These are phyloP conservation scores for Citrus australasica DNA, from an alignment of 345 rosid species.

Conservation along the genomic window DNA sequence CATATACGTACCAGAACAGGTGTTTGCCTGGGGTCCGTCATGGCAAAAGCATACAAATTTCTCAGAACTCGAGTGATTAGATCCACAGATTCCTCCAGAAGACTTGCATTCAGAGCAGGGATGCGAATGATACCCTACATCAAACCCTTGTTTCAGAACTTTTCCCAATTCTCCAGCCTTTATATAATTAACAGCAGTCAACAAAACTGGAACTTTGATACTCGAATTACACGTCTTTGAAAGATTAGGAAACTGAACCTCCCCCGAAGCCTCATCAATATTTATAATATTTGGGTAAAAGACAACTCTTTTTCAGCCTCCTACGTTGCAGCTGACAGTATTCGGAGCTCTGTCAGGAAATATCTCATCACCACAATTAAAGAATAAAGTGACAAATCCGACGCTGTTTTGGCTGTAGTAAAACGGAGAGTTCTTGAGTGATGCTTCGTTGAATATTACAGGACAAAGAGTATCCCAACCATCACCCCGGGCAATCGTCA, in stretches of 20 bases:
- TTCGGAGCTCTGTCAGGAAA: background rate
- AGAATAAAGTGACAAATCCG: slow-evolving; percentile 26
- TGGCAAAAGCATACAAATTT: slow-evolving; percentile 36
- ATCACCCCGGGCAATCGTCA: slow-evolving; percentile 24
- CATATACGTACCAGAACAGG: slow-evolving; percentile 11
- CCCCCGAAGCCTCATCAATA: background rate
- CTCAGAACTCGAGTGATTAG: background rate
- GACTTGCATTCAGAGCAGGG: slow-evolving; percentile 18
- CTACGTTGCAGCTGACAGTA: background rate
- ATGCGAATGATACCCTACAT: background rate
- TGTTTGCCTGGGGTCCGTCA: background rate
- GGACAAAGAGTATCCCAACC: slow-evolving; percentile 20
- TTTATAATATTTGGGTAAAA: slow-evolving; percentile 3
- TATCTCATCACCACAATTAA: slow-evolving; percentile 10
- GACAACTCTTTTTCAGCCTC: background rate
- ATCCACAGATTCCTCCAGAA: slow-evolving; percentile 48
- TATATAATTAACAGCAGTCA: background rate
- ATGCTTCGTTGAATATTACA: background rate
- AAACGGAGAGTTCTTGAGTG: background rate
- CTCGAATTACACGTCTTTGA: background rate
- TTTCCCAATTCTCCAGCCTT: fast-evolving
- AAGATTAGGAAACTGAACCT: background rate
- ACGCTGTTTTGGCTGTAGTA: background rate
- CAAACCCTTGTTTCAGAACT: slow-evolving; percentile 29
- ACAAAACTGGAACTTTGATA: slow-evolving; percentile 19